Base-by-base conservation (phyloP, 2,329 filamentous ascomycete species). In the Penicillium freii region DNA sequence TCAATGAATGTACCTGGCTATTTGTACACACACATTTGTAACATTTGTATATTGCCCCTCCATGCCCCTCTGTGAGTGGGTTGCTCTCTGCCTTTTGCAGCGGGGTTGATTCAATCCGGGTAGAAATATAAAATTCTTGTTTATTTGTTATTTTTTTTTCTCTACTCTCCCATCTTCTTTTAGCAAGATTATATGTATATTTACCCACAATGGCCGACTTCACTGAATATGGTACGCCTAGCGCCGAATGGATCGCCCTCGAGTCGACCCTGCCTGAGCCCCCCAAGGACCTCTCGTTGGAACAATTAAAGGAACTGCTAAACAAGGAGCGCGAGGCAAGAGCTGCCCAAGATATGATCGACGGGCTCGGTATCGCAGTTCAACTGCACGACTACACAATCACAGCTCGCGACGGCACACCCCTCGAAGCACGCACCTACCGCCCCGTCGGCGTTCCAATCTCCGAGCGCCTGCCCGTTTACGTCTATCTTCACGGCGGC, bases 401-500 rank as follows among this genome's bases (percentile, higher is more conserved):
- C 45, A 69, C 73, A 0, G 73, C 78, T 0, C 77, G 81, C 11
- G 81, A 83, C 58, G 78, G 78, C 11, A 67, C 69, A 4, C 62
- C 64, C 1, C 71, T 83, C 27, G 73, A 79, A 64, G 79, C 74
- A 9, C 76, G 81, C 33, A 80, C 64, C 47, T 84, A 83, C 62
- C 77, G 78, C 8, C 76, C 80, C 0, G 57, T 66, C 7, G 66
- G 68, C 4, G 61, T 68, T 3, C 57, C 72, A 9, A 31, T 65
- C 1, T 62, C 67, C 2, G 45, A 70, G 38, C 59, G 42, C 11
- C 71, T 84, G 0, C 82, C 83, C 0, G 69, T 84, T 0, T 82
- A 80, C 54, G 67, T 82, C 21, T 79, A 82, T 59, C 68, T 84
- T 1, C 83, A 84, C 60, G 83, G 84, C 4, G 83, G 82, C 3